phyloP scores from a whole-genome alignment of 2,329 filamentous ascomycete genomes.

The Alternaria infectoria region DNA sequence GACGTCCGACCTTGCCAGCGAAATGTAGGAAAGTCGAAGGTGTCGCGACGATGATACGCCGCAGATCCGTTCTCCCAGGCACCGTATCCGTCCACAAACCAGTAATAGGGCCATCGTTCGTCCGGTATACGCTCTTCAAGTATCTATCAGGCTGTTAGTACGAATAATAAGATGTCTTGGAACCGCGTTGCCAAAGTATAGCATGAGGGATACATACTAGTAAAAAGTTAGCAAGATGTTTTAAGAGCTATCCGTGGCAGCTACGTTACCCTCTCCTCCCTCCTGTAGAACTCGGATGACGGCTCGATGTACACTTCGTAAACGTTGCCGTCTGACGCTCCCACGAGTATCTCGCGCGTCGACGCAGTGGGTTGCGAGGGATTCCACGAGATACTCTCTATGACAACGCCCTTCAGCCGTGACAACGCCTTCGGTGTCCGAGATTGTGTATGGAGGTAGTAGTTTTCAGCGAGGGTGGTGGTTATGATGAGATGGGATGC shows the following conservation, averaged over 20 bases:
- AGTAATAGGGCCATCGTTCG: conserved; percentile 81
- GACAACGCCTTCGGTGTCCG: conserved; percentile 83
- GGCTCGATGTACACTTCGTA: conserved; percentile 97
- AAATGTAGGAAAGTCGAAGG: conserved; percentile 80
- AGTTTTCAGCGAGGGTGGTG: conserved; percentile 92
- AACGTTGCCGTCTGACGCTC: conserved; percentile 89
- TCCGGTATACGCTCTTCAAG: conserved; percentile 79
- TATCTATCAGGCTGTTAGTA: conserved; percentile 62
- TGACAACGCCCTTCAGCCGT: conserved; percentile 81
- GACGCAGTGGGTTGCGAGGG: conserved; percentile 90
- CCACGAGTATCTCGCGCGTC: conserved; percentile 90
- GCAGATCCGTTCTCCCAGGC: conserved; percentile 69
- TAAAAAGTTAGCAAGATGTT: background rate
- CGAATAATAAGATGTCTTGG: background rate
- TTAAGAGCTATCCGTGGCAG: background rate
- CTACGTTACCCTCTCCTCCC: conserved; percentile 70
- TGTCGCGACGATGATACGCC: conserved; percentile 81
- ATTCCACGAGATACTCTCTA: conserved; percentile 94
- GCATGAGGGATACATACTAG: background rate
- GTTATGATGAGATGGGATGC: conserved; percentile 92
- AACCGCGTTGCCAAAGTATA: background rate
- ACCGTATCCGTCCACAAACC: conserved; percentile 85
- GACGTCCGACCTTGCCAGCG: conserved; percentile 74
- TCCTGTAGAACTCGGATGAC: conserved; percentile 90
- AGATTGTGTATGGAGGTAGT: conserved; percentile 95